These are phyloP conservation scores for Syncephalis plumigaleata DNA, from an alignment of 371 early-diverging fungal species.

Conservation along the genomic window DNA sequence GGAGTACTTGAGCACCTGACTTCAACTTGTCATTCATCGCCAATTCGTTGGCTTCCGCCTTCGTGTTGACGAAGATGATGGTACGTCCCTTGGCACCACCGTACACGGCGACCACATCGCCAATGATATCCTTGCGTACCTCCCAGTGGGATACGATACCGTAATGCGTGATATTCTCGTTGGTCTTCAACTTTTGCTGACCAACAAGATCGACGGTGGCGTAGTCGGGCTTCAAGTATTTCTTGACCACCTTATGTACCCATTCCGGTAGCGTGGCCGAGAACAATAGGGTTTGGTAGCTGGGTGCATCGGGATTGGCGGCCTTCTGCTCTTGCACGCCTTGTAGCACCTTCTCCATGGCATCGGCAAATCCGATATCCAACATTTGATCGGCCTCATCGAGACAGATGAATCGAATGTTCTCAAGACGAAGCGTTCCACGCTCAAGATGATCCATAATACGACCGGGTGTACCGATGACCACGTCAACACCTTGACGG, in stretches of 20 bases:
- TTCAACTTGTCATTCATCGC: conserved; percentile 59
- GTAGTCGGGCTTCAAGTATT: conserved; percentile 71
- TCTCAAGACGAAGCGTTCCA: conserved; percentile 53
- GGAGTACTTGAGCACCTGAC: conserved; percentile 72
- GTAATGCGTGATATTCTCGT: conserved; percentile 58
- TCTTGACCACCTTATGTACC: conserved; percentile 60
- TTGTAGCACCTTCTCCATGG: conserved; percentile 75
- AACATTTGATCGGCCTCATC: conserved; percentile 97
- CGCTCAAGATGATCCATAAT: conserved; percentile 87
- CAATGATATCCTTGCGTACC: conserved; percentile 56
- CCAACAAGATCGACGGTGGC: conserved; percentile 69
- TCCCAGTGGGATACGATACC: conserved; percentile 66
- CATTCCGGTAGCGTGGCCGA: conserved; percentile 76
- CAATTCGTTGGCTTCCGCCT: conserved; percentile 79
- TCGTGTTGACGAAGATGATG: conserved; percentile 86
- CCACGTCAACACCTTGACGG: conserved; percentile 78
- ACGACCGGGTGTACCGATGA: conserved; percentile 97
- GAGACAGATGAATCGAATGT: conserved; percentile 56
- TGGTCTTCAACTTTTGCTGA: conserved; percentile 52
- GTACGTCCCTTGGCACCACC: conserved; percentile 60
- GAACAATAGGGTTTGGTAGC: conserved; percentile 63
- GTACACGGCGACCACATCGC: conserved; percentile 74
- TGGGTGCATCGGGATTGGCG: conserved; percentile 19
- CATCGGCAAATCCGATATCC: conserved; percentile 91
- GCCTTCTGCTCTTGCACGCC: conserved; percentile 57